A percentile compares a stretch with the other conserved stretches of the same genome.
phyloP scores from a whole-genome alignment of 1,284 basidiomycete genomes.

The Earliella scabrosa region DNA sequence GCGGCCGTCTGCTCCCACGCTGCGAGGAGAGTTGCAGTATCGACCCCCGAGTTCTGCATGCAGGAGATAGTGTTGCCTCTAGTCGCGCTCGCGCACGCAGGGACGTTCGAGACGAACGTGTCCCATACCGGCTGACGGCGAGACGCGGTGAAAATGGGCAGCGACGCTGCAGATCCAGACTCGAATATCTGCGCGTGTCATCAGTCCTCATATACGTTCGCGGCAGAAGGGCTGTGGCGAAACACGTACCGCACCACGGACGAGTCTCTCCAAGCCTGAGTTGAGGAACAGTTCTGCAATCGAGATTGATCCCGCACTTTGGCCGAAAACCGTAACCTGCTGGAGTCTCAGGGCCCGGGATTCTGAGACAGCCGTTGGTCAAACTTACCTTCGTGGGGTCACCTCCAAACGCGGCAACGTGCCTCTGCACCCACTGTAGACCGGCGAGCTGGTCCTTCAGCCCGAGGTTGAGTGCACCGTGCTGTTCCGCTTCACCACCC shows the following conservation, averaged over 20 bases:
- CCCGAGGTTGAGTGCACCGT: constrained; percentile 46
- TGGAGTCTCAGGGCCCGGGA: not conserved
- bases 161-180: constrained; percentile 14
- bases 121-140: constrained; percentile 15
- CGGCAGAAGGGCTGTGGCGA: too few species aligned
- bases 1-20: constrained; percentile 3
- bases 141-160: constrained; percentile 11
- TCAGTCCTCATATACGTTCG: not conserved
- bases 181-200: constrained; percentile 15
- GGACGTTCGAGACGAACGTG: constrained; percentile 10
- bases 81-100: constrained; percentile 6
- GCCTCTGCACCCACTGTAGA: constrained; percentile 51
- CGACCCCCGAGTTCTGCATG: not conserved
- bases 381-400: constrained; percentile 48
- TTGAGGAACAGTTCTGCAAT: constrained; percentile 47
- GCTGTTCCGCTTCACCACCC: constrained; percentile 45
- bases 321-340: constrained; percentile 56
- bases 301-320: constrained; percentile 57
- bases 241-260: constrained; percentile 45
- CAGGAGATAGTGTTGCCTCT: constrained; percentile 7
- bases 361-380: too few species aligned
- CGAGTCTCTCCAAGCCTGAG: constrained; percentile 42
- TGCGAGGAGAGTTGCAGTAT: constrained; percentile 1
- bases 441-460: constrained; percentile 48
- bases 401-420: constrained; percentile 52